phyloP scores from a whole-genome alignment of 805 yeast genomes.

The Saccharomycopsis schoenii region DNA sequence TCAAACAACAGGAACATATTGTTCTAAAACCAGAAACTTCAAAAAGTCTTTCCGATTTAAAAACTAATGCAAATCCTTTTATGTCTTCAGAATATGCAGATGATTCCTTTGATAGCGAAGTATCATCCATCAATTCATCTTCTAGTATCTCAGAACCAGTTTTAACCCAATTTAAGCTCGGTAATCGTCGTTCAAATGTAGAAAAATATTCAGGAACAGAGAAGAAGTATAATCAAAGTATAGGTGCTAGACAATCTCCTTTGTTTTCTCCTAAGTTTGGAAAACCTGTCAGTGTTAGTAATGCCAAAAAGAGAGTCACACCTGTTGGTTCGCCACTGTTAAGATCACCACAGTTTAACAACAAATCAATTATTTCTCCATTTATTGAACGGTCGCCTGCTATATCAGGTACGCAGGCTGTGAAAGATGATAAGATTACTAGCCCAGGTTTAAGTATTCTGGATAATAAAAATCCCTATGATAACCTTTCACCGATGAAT shows the following conservation, averaged over 20 bases:
- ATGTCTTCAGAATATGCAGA: background rate
- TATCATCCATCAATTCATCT: background rate
- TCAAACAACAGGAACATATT: background rate
- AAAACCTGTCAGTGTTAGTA: conserved; percentile 5
- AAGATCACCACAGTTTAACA: background rate
- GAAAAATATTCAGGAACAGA: background rate
- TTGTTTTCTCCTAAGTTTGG: conserved; percentile 9
- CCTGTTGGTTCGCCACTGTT: conserved; percentile 3
- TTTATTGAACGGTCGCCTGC: background rate
- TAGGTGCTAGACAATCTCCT: background rate
- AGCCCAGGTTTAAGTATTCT: background rate
- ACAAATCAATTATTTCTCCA: background rate
- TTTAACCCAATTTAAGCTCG: background rate
- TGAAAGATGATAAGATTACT: background rate
- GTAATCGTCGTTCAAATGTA: background rate
- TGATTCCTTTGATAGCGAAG: background rate
- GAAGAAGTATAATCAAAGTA: background rate
- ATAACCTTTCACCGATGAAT: background rate
- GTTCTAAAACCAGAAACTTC: background rate
- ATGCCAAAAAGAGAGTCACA: conserved; percentile 1
- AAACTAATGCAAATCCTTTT: background rate
- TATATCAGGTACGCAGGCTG: background rate
- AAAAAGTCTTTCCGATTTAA: background rate
- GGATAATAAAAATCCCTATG: background rate
- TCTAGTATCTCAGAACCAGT: background rate